phyloP scores from a whole-genome alignment of 2,329 filamentous ascomycete genomes.

The Penicillium sp. region DNA sequence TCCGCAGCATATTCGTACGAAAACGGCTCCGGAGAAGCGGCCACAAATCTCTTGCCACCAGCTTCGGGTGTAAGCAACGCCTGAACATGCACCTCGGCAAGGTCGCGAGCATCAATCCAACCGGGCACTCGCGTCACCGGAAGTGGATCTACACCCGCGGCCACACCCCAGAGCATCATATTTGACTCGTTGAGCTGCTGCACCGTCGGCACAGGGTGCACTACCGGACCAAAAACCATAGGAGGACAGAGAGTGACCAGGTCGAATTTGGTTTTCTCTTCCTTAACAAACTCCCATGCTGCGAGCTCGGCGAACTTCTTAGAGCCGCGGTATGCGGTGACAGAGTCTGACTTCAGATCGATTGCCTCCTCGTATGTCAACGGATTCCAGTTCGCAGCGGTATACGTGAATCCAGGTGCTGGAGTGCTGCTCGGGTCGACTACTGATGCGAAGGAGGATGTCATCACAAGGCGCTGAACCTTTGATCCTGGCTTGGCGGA shows the following conservation, averaged over 20 bases:
- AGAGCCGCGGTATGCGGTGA: constrained; percentile 30
- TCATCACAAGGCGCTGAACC: constrained; percentile 26
- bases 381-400: constrained; percentile 30
- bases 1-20: constrained; percentile 46
- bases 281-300: constrained; percentile 34
- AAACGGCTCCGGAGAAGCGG: constrained; percentile 44
- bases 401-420: constrained; percentile 24
- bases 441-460: constrained; percentile 31
- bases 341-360: constrained; percentile 15
- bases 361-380: constrained; percentile 28
- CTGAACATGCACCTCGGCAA: constrained; percentile 46
- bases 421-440: constrained; percentile 17
- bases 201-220: constrained; percentile 37
- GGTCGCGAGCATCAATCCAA: constrained; percentile 49
- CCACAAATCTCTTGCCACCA: constrained; percentile 36
- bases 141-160: constrained; percentile 34
- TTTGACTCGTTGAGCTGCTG: constrained; percentile 45
- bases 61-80: constrained; percentile 39
- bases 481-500: constrained; percentile 16
- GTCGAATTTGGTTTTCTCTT: constrained; percentile 29
- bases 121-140: constrained; percentile 30
- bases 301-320: constrained; percentile 32
- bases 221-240: constrained; percentile 47
- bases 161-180: constrained; percentile 41
- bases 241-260: constrained; percentile 48